Percentiles rank a stretch among this genome's conserved stretches.
Evolutionary conservation across 495 filamentous ascomycete species (phyloP).

Genomic region (Alectoria sarmentosa): DNA sequence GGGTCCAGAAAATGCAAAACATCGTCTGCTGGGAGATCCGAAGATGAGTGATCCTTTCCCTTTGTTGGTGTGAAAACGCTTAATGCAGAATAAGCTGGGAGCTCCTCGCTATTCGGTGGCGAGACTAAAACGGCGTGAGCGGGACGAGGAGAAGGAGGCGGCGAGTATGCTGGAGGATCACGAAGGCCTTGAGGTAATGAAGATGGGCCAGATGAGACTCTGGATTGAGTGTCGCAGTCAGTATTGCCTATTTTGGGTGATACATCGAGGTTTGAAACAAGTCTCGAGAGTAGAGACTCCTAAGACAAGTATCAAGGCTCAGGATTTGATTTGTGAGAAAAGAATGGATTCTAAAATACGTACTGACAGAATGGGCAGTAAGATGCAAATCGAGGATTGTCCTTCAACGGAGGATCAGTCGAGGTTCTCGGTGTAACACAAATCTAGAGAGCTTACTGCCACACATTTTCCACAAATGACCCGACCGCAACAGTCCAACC

Average conservation of each 20-base stretch:
- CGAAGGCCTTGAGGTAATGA: conserved; percentile 48
- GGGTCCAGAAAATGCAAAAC: conserved; percentile 63
- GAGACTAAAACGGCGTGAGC: conserved; percentile 24
- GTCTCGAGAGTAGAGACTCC: neutral
- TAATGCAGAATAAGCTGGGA: conserved; percentile 37
- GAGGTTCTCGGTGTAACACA: neutral
- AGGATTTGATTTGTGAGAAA: neutral
- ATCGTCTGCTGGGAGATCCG: conserved; percentile 38
- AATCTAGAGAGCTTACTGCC: conserved; percentile 33
- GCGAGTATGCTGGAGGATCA: conserved; percentile 53
- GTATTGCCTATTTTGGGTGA: neutral
- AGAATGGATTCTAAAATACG: neutral
- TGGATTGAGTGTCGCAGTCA: neutral
- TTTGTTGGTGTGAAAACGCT: conserved; percentile 16
- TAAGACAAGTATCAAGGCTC: neutral
- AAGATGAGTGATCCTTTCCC: conserved; percentile 10
- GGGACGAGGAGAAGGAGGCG: conserved; percentile 28
- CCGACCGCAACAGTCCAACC: conserved; percentile 57
- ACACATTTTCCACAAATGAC: conserved; percentile 64
- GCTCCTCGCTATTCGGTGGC: conserved; percentile 26
- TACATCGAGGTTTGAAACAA: neutral
- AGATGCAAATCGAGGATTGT: conserved; percentile 58
- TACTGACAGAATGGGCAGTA: conserved; percentile 61
- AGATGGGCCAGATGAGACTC: conserved; percentile 41
- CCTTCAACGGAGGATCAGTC: conserved; percentile 31